These are phyloP conservation scores for Myxozyma kluyveri DNA, from an alignment of 805 yeast species.

Conservation along the genomic window DNA sequence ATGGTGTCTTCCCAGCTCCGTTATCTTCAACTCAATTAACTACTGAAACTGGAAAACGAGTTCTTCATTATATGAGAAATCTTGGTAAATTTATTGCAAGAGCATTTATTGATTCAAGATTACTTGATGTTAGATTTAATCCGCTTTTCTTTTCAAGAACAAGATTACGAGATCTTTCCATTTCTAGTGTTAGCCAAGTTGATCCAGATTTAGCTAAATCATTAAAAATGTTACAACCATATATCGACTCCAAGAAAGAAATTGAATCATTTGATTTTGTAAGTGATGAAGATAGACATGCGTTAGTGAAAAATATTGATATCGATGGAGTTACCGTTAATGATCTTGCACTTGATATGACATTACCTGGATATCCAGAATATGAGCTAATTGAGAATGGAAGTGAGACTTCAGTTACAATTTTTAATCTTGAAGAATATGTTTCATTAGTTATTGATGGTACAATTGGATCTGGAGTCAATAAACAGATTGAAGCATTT, in stretches of 20 bases:
- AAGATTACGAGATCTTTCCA: constrained; percentile 33
- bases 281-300: constrained; percentile 10
- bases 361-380: constrained; percentile 71
- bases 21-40: constrained; percentile 32
- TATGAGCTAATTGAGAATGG: constrained; percentile 62
- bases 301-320: constrained; percentile 12
- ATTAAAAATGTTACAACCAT: constrained; percentile 48
- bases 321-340: constrained; percentile 47
- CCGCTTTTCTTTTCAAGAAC: constrained; percentile 54
- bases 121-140: constrained; percentile 78
- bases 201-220: constrained; percentile 63
- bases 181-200: constrained; percentile 45
- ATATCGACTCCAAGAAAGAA: constrained; percentile 38
- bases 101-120: constrained; percentile 80
- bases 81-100: constrained; percentile 85
- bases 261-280: constrained; percentile 19
- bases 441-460: constrained; percentile 56
- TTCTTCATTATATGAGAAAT: constrained; percentile 54
- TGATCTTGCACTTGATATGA: constrained; percentile 61
- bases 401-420: constrained; percentile 46
- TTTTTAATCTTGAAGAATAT: constrained; percentile 57
- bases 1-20: constrained; percentile 77
- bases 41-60: constrained; percentile 43
- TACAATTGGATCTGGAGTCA: constrained; percentile 62
- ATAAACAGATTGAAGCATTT: constrained; percentile 63